phyloP scores from a whole-genome alignment of 2,329 filamentous ascomycete species.

The Cadophora gregata region DNA sequence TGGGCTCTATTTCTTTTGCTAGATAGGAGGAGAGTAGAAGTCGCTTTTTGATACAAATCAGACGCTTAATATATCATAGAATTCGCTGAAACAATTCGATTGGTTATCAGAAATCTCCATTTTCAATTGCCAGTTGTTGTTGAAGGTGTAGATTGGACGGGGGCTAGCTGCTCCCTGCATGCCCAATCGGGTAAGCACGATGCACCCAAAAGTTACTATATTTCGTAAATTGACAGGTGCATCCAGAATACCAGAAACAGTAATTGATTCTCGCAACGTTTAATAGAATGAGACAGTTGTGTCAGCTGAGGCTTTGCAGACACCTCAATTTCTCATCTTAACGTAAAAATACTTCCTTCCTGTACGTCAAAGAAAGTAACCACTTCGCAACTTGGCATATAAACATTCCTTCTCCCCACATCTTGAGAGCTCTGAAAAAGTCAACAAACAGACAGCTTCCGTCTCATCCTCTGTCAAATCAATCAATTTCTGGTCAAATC shows the following conservation, averaged over 20 bases:
- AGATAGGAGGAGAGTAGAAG: background rate
- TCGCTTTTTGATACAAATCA: background rate
- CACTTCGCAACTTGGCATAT: constrained; percentile 1
- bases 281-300: background rate
- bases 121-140: background rate
- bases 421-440: background rate
- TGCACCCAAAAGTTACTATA: background rate
- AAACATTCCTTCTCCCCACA: background rate
- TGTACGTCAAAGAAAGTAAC: background rate
- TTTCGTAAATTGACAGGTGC: background rate
- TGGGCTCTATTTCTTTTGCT: background rate
- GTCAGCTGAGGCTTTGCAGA: too few relatives aligned
- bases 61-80: background rate
- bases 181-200: constrained; percentile 13
- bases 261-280: background rate
- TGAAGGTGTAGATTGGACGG: background rate
- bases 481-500: too few relatives aligned
- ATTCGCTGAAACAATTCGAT: background rate
- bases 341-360: too few relatives aligned
- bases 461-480: background rate
- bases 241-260: background rate
- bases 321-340: too few relatives aligned
- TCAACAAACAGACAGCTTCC: background rate
- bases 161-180: background rate
- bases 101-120: background rate